phyloP scores from a whole-genome alignment of 768 basidiomycete genomes.

The Cystobasidium tubakii region DNA sequence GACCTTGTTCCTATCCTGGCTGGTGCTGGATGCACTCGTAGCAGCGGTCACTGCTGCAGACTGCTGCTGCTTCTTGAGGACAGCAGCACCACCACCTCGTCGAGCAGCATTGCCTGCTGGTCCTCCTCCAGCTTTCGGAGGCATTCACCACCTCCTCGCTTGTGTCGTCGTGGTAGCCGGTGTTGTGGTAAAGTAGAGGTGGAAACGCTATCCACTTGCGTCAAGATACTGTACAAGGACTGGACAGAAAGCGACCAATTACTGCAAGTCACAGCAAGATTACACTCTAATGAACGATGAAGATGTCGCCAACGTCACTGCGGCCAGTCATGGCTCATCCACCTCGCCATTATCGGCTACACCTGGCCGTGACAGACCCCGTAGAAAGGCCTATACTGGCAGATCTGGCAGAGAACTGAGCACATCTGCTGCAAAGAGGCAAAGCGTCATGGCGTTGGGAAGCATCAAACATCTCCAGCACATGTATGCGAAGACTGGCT shows the following conservation, averaged over 20 bases:
- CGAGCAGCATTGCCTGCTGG: not conserved
- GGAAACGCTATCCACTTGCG: too few species aligned
- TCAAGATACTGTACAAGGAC: too few species aligned
- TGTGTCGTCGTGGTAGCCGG: not conserved
- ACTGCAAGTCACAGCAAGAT: too few species aligned
- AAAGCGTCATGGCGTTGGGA: constrained; percentile 1
- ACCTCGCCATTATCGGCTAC: too few species aligned
- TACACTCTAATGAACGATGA: not conserved
- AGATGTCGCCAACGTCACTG: not conserved
- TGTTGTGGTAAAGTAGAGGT: not conserved
- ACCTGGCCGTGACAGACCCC: not conserved
- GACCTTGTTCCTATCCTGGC: constrained; percentile 56
- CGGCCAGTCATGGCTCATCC: too few species aligned
- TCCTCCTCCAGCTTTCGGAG: not conserved
- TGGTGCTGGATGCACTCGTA: not conserved
- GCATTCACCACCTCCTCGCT: constrained; percentile 1
- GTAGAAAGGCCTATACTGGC: not conserved
- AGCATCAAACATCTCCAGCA: constrained; percentile 17
- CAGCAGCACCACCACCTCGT: too few species aligned
- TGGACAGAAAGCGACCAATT: not conserved
- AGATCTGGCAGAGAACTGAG: constrained; percentile 2
- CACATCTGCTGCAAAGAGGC: constrained; percentile 5
- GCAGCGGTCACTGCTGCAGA: not conserved
- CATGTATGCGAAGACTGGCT: constrained; percentile 11
- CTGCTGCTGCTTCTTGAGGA: not conserved